Percentiles rank a stretch among this genome's conserved stretches.
phyloP scores from a whole-genome alignment of 306 rosid species.

The Begonia fuchsioides region DNA sequence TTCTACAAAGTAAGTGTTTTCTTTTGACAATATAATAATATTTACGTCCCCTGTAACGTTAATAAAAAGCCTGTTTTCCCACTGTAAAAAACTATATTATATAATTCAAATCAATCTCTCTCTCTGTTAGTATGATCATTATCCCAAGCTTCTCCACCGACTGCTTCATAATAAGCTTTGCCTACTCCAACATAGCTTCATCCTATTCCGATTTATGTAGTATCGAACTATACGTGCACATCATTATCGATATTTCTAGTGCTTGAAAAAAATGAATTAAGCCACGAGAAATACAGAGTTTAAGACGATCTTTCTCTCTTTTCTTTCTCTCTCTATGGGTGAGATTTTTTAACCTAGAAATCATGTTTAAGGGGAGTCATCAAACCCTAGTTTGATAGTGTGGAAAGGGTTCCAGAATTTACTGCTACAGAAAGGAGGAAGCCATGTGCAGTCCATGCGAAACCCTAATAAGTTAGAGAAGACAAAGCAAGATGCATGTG shows the following conservation, averaged over 20 bases:
- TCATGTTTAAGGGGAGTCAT: constrained; percentile 9
- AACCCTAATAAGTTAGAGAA: neutral
- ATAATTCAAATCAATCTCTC: constrained; percentile 14
- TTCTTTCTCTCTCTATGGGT: no score
- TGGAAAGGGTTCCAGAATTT: constrained; percentile 8
- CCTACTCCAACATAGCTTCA: no score
- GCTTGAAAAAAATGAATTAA: no score
- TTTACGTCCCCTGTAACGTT: neutral
- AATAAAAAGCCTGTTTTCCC: constrained; percentile 28
- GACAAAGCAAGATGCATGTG: neutral
- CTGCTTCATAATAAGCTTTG: no score
- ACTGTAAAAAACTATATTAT: constrained; percentile 19
- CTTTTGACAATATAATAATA: constrained; percentile 2
- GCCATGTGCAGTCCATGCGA: constrained; percentile 10
- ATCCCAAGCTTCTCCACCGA: constrained; percentile 10
- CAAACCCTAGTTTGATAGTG: neutral
- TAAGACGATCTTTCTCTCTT: no score
- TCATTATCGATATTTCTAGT: no score
- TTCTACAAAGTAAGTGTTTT: constrained; percentile 17
- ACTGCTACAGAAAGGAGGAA: constrained; percentile 8
- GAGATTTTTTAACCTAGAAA: constrained; percentile 18
- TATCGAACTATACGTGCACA: no score
- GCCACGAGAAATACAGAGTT: no score
- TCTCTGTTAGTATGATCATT: constrained; percentile 19
- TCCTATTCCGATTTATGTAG: no score